Evolutionary conservation across 2,329 filamentous ascomycete species (phyloP).

Genomic region (Macroventuria anomochaeta): DNA sequence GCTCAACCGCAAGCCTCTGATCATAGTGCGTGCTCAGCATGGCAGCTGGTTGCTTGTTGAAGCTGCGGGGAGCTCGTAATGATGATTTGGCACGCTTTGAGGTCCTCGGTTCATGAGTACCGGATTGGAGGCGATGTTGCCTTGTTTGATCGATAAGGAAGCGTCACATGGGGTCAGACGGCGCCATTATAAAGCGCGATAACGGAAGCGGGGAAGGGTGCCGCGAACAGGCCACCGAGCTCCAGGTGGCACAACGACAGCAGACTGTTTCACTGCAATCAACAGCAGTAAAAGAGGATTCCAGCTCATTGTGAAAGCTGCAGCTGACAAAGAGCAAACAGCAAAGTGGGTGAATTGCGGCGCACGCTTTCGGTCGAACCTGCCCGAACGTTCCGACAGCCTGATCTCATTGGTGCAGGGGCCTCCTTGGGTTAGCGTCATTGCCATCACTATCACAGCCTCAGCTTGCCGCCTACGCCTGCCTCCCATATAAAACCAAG

Average conservation of each 20-base stretch:
- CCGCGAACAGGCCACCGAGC: constrained; percentile 16
- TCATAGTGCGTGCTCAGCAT: background rate
- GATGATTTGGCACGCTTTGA: background rate
- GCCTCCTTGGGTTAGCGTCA: constrained; percentile 34
- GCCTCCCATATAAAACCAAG: constrained; percentile 40
- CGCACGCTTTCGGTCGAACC: constrained; percentile 30
- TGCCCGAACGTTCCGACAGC: constrained; percentile 44
- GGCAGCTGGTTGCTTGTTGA: background rate
- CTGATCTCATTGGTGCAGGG: constrained; percentile 43
- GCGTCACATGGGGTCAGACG: constrained; percentile 33
- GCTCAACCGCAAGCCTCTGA: background rate
- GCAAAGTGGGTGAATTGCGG: constrained; percentile 11
- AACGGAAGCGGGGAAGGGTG: constrained; percentile 37
- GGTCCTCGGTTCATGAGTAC: constrained; percentile 18
- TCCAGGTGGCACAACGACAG: constrained; percentile 15
- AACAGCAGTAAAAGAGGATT: constrained; percentile 2
- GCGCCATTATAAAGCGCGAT: constrained; percentile 30
- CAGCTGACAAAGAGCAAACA: constrained; percentile 27
- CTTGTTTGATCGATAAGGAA: constrained; percentile 29
- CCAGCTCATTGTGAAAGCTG: constrained; percentile 3
- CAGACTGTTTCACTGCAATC: background rate
- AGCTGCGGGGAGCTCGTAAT: background rate
- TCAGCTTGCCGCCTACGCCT: constrained; percentile 40
- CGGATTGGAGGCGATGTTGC: constrained; percentile 21
- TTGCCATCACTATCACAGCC: constrained; percentile 46